Evolutionary conservation across 306 rosid genomes (phyloP), one percentile per base, ranked within the genome.

Genomic region (Mimosa bimucronata): DNA sequence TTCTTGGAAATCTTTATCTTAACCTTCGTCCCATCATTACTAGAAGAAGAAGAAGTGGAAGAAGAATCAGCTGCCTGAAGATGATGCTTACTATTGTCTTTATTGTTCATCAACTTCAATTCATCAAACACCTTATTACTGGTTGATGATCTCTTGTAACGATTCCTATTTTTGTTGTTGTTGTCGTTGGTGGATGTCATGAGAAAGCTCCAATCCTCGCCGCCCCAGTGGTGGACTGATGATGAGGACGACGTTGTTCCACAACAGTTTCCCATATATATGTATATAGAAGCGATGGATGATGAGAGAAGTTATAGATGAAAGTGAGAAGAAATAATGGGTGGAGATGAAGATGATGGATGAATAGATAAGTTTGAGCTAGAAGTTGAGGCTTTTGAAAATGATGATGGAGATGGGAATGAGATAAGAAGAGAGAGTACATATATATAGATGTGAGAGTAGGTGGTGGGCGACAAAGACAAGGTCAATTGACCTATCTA

Each of bases 201-300:
- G 16, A 86, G 12, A 65, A 67, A 84, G 2, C 71, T 82, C 92
- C 92, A 84, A 29, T 88, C 85, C 4, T 81, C 88, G 12, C 85
- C 86, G n/a, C 72, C 84, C 88, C 91, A 90, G 29, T 21, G 4
- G 11, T 78, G 86, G 82, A 60, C 76, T 26, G 86, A 26, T 0
- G 75, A 26, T 0, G 78, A 21, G 13, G 65, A 25, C 7, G 65
- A 53, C 50, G 66, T 13, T 12, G 61, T 18, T 19, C 0, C 60
- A 64, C 83, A 77, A 66, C 91, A 88, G 80, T 88, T 90, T 19
- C 94, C 94, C 94, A 89, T 64, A 64, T 48, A 48, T n/a, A n/a
- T n/a, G n/a, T n/a, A n/a, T n/a, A n/a, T n/a, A n/a, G n/a, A 53
- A 7, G 11, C n/a, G 21, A 50, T 50, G 21, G 18, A 45, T 19